Evolutionary conservation across 306 rosid species (phyloP).

Genomic region (Vigna reflexopilosa): DNA sequence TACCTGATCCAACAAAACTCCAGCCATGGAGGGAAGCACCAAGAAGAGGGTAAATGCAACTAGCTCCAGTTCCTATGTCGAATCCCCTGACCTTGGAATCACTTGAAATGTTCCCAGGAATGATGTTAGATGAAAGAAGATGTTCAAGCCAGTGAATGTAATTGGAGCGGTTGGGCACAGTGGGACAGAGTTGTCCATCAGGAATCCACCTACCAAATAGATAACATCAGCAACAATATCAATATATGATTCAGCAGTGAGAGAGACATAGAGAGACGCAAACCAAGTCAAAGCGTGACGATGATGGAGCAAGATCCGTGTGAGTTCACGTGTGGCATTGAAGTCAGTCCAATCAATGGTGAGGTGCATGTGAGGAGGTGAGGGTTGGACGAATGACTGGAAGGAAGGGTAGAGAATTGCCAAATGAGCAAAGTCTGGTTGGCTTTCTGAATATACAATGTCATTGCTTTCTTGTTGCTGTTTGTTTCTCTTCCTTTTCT

Average conservation of each 20-base stretch:
- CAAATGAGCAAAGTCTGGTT: slow-evolving; percentile 74
- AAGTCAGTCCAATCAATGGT: slow-evolving; percentile 80
- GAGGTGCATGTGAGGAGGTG: slow-evolving; percentile 45
- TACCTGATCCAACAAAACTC: slow-evolving; percentile 94
- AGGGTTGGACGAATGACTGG: slow-evolving; percentile 55
- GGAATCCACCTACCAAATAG: slow-evolving; percentile 86
- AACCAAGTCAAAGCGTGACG: slow-evolving; percentile 51
- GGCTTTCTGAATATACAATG: slow-evolving; percentile 77
- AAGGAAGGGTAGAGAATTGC: slow-evolving; percentile 87
- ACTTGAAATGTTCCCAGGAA: slow-evolving; percentile 46
- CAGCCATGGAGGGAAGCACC: slow-evolving; percentile 88
- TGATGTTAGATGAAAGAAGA: slow-evolving; percentile 71
- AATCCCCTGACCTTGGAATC: slow-evolving; percentile 70
- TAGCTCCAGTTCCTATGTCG: slow-evolving; percentile 96
- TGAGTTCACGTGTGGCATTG: slow-evolving; percentile 86
- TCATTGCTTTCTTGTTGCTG: slow-evolving; percentile 54
- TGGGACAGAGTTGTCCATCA: slow-evolving; percentile 92
- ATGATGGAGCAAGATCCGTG: slow-evolving; percentile 52
- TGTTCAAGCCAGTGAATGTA: slow-evolving; percentile 92
- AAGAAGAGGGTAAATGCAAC: slow-evolving; percentile 94
- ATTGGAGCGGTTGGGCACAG: slow-evolving; percentile 90
- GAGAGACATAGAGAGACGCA: background rate
- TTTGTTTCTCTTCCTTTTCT: slow-evolving; percentile 46
- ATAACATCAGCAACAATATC: background rate
- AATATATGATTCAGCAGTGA: background rate